Conservation (phyloP, 129 eudicot genomes). For the sunflower (Helianthus annuus) region DNA sequence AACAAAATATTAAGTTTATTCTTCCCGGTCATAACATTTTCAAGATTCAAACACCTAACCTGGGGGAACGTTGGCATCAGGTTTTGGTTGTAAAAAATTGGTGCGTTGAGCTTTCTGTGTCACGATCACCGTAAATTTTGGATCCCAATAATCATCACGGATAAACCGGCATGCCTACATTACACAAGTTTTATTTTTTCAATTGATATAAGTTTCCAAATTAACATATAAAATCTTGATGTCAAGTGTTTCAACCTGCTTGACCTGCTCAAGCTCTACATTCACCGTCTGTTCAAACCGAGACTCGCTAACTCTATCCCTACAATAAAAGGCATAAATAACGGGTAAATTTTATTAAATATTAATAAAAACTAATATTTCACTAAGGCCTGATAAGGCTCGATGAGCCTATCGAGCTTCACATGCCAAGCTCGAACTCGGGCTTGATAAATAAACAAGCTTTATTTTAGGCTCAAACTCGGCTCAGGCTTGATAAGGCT, state of each 20-base stretch:
- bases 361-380: too few relatives aligned
- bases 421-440: too few relatives aligned
- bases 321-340: not conserved
- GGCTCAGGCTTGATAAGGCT: too few relatives aligned
- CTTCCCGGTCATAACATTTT: not conserved
- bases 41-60: conserved; percentile 39
- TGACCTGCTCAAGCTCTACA: conserved; percentile 62
- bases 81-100: conserved; percentile 55
- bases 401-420: too few relatives aligned
- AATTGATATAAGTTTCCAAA: not conserved
- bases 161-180: conserved; percentile 49
- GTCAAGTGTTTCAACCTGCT: conserved; percentile 7
- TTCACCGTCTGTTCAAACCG: conserved; percentile 75
- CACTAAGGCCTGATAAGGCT: too few relatives aligned
- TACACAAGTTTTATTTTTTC: conserved; percentile 15
- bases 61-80: conserved; percentile 69
- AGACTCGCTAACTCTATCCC: conserved; percentile 85
- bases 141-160: conserved; percentile 40
- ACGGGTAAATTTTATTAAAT: too few relatives aligned
- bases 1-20: not conserved
- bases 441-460: too few relatives aligned
- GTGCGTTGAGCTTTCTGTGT: conserved; percentile 89
- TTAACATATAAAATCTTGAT: not conserved
- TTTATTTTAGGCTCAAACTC: too few relatives aligned
- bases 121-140: conserved; percentile 59